Base-by-base conservation (phyloP, 257 asterid species). In the Craterostigma plantagineum region DNA sequence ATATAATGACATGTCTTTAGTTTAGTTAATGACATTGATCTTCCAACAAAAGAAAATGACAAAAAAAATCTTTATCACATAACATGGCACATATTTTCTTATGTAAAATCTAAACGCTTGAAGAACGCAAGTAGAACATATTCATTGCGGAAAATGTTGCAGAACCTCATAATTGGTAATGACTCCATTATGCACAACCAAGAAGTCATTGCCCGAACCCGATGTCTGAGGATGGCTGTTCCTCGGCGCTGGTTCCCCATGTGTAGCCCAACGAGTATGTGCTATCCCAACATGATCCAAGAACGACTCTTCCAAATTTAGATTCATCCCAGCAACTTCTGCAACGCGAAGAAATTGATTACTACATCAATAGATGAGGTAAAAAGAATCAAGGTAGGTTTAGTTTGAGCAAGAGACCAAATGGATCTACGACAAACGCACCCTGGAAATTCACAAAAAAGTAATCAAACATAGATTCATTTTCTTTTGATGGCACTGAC, bases 201-300 rank as follows among this genome's bases (percentile, higher is more conserved):
- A 34, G 54, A 90, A 90, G 50, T 90, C 92, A 23, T 90, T 79
- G 49, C 63, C 79, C 16, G 70, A 54, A 48, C 71, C 95, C 55
- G 95, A 90, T 35, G 77, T 63, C 53, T 90, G 99, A 37, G 99
- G 99, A 60, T 90, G 99, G 51, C 94, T 90, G 58, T 90, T 90
- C 58, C 80, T 75, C 14, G 95, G 94, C 58, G 99, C 78, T 40
- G 99, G 99, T 65, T 70, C 94, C 45, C 99, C 99, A 54, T 90
- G 99, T 33, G 99, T 90, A 46, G 99, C 99, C 99, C 99, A 90
- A 7, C 99, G 82, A 16, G 99, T 90, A 63, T 90, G 99, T 18
- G 99, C 95, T 55, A 90, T 83, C 43, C 99, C 99, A 58, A 93
- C 92, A 55, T 90, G 99, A 65, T 52, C 55, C 35, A 68, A 54